Conservation (phyloP, 306 rosid species). For the Sindora glabra region DNA sequence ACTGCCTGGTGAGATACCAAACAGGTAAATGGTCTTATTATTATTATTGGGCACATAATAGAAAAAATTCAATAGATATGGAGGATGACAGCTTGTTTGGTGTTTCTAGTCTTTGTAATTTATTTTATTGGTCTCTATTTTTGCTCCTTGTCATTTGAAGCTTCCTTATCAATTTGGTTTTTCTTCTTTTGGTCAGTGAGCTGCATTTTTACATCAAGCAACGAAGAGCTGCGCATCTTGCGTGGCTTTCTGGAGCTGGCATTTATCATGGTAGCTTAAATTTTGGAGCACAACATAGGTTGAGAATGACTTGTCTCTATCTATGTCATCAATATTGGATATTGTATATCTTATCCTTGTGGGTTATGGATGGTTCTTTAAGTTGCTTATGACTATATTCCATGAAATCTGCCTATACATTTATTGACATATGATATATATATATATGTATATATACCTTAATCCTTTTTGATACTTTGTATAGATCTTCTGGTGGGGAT, state of each 20-base stretch:
- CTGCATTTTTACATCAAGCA: conserved; percentile 89
- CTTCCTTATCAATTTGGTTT: conserved; percentile 11
- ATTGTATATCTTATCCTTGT: conserved; percentile 1
- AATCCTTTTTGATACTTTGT: conserved; percentile 13
- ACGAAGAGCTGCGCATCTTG: conserved; percentile 93
- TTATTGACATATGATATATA: too few relatives aligned
- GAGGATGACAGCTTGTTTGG: neutral
- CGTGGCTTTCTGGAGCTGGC: conserved; percentile 99
- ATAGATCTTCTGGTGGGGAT: conserved; percentile 66
- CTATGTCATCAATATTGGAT: conserved; percentile 3
- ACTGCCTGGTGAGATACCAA: conserved; percentile 92
- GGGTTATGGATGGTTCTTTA: conserved; percentile 7
- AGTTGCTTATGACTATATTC: neutral
- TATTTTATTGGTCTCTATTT: neutral
- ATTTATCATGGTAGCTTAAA: conserved; percentile 89
- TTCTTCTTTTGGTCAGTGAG: conserved; percentile 69
- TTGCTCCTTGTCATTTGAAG: neutral
- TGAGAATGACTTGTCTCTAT: conserved; percentile 5
- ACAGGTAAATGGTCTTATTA: conserved; percentile 52
- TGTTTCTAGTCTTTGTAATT: neutral
- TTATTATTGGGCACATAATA: neutral
- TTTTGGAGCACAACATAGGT: conserved; percentile 87
- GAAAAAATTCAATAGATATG: neutral
- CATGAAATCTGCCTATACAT: too few relatives aligned
- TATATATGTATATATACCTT: neutral